phyloP scores from a whole-genome alignment of 352 stramenopile species.

The Phytophthora litchii region DNA sequence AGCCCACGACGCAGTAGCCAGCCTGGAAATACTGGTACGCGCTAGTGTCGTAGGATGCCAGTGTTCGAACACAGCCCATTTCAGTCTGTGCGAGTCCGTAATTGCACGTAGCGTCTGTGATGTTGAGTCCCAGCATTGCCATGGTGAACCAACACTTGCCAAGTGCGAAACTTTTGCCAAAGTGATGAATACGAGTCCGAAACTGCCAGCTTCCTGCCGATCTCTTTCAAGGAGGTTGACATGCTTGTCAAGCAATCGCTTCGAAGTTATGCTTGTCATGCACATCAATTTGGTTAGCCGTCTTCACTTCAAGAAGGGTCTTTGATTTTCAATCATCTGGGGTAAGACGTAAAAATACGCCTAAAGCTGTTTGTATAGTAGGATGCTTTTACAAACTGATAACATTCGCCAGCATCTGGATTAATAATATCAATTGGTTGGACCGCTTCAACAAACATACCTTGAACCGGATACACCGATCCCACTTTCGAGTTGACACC shows the following conservation, averaged over 20 bases:
- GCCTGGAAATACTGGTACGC: conserved; percentile 48
- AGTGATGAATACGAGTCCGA: conserved; percentile 4
- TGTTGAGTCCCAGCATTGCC: conserved; percentile 31
- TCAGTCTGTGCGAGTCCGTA: conserved; percentile 55
- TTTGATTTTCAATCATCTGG: background rate
- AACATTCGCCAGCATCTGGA: background rate
- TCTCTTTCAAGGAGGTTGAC: conserved; percentile 10
- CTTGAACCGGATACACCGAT: conserved; percentile 5
- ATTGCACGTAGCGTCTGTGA: conserved; percentile 56
- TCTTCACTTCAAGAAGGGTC: background rate
- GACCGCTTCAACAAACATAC: conserved; percentile 11
- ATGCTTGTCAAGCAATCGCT: conserved; percentile 17
- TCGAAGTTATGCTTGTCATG: conserved; percentile 15
- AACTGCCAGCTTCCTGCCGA: conserved; percentile 16
- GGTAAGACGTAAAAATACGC: background rate
- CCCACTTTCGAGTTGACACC: conserved; percentile 9
- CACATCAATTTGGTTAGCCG: background rate
- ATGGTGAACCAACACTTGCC: background rate
- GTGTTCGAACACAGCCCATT: conserved; percentile 43
- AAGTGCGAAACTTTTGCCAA: conserved; percentile 4
- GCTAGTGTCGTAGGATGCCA: conserved; percentile 41
- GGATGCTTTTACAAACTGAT: background rate
- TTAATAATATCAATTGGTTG: conserved; percentile 8
- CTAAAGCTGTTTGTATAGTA: background rate
- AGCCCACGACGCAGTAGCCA: conserved; percentile 47